Conservation (phyloP, 2,329 filamentous ascomycete genomes). For the Colletotrichum falcatum region DNA sequence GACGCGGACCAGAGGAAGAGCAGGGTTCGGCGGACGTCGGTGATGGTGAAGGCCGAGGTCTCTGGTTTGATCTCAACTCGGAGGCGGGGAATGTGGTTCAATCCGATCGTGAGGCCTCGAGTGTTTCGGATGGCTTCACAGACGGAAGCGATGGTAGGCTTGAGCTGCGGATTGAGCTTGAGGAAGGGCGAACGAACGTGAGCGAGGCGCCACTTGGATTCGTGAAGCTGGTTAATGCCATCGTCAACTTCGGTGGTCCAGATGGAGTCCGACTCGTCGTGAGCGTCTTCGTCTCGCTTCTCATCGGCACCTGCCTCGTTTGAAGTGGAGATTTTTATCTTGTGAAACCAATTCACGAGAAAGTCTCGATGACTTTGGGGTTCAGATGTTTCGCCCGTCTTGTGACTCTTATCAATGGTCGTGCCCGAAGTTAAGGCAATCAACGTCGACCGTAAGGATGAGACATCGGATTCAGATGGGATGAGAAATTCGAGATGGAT, state of each 20-base stretch:
- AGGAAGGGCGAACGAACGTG: constrained; percentile 16
- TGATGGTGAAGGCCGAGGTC: not conserved
- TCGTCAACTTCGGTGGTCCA: not conserved
- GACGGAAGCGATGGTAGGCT: not conserved
- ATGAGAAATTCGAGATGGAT: not conserved
- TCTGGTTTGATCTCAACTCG: constrained; percentile 12
- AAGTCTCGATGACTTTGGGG: not conserved
- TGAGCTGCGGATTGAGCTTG: not conserved
- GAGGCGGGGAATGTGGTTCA: constrained; percentile 9
- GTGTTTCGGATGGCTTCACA: not conserved
- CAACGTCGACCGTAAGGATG: not conserved
- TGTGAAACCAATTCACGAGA: not conserved
- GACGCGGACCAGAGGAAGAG: constrained; percentile 23
- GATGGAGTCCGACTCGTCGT: not conserved
- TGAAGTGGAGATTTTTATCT: not conserved
- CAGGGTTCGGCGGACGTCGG: constrained; percentile 5
- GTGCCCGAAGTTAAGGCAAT: not conserved
- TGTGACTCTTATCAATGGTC: not conserved
- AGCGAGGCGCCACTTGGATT: constrained; percentile 5
- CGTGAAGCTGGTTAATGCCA: not conserved
- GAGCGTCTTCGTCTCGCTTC: not conserved
- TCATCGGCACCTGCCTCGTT: not conserved
- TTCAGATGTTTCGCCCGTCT: not conserved
- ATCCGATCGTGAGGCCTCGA: not conserved
- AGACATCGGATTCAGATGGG: not conserved